Base-by-base conservation (phyloP, 176 grass and related monocot species). In the Paspalum notatum region DNA sequence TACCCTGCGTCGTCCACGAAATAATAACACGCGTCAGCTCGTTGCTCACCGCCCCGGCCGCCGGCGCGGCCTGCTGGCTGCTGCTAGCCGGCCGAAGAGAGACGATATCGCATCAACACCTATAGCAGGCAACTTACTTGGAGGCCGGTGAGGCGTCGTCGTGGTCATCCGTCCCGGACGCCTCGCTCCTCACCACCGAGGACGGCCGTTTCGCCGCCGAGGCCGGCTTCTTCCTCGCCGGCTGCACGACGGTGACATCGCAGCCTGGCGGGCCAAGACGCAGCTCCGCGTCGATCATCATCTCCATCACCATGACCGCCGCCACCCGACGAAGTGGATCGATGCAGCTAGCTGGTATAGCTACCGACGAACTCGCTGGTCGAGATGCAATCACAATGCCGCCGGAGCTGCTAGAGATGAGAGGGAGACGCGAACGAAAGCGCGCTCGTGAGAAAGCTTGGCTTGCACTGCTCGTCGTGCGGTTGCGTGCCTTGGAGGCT, bases 261-360 rank as follows among this genome's bases (percentile, higher is more conserved):
- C 70, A 54, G 7, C 91, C 91, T 0, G 91, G 88, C 39, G 83
- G 77, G 7, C 91, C 91, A 26, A 94, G 88, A 17, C 88, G 86
- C 15, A 94, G 91, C 76, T 94, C 85, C 24, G 82, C 81, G 53
- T 91, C 85, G 88, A 90, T 90, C 72, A 45, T 71, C 63, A 59
- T 82, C 65, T 77, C 88, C 88, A 90, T 89, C 16, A 32, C 32
- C n/a, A n/a, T n/a, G n/a, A n/a, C n/a, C n/a, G n/a, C n/a, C n/a
- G n/a, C n/a, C n/a, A n/a, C n/a, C n/a, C n/a, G n/a, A n/a, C n/a
- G n/a, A n/a, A n/a, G n/a, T n/a, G n/a, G n/a, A n/a, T n/a, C n/a
- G n/a, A n/a, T n/a, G n/a, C n/a, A n/a, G n/a, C n/a, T n/a, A n/a
- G n/a, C n/a, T n/a, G n/a, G n/a, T n/a, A n/a, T n/a, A n/a, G n/a